A percentile compares a stretch with the other conserved stretches of the same genome.
These are phyloP conservation scores for Colletotrichum sojae DNA, from an alignment of 2,329 filamentous ascomycete species.

Conservation along the genomic window DNA sequence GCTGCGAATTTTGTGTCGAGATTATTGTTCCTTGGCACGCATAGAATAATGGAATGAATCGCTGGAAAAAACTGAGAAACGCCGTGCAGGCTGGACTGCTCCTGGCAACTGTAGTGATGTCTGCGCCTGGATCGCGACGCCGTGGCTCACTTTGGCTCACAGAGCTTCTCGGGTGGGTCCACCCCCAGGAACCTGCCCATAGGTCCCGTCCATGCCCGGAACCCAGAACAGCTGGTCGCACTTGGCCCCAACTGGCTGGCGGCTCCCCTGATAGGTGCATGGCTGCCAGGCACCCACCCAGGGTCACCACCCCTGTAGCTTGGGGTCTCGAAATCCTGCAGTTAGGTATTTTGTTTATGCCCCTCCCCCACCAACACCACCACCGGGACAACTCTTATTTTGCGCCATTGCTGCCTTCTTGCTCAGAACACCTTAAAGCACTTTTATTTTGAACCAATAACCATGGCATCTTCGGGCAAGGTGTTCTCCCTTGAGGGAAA, in stretches of 20 bases:
- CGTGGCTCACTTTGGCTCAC: slow-evolving; percentile 26
- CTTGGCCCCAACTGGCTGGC: neutral
- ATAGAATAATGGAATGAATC: slow-evolving; percentile 18
- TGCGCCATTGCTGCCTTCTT: slow-evolving; percentile 35
- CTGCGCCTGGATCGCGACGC: slow-evolving; percentile 40
- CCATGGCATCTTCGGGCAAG: slow-evolving; percentile 57
- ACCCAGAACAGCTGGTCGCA: neutral
- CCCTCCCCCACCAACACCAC: slow-evolving; percentile 39
- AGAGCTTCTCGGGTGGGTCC: slow-evolving; percentile 34
- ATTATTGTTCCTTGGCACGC: neutral
- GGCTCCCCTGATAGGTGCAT: slow-evolving; percentile 1
- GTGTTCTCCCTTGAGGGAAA: slow-evolving; percentile 93
- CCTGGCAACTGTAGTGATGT: slow-evolving; percentile 35
- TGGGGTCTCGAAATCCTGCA: slow-evolving; percentile 35
- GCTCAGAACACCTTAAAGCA: slow-evolving; percentile 6
- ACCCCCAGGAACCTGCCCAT: slow-evolving; percentile 11
- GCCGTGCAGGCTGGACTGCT: neutral
- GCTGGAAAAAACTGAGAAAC: slow-evolving; percentile 7
- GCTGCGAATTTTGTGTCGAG: neutral
- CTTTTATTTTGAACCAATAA: slow-evolving; percentile 12
- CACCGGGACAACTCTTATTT: slow-evolving; percentile 35
- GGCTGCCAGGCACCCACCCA: slow-evolving; percentile 32
- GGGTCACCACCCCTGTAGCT: slow-evolving; percentile 28
- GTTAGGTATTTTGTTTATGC: slow-evolving; percentile 37
- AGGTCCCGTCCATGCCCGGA: too few relatives aligned